phyloP scores from a whole-genome alignment of 31 red algal species.

The Odonthalia washingtoniensis region DNA sequence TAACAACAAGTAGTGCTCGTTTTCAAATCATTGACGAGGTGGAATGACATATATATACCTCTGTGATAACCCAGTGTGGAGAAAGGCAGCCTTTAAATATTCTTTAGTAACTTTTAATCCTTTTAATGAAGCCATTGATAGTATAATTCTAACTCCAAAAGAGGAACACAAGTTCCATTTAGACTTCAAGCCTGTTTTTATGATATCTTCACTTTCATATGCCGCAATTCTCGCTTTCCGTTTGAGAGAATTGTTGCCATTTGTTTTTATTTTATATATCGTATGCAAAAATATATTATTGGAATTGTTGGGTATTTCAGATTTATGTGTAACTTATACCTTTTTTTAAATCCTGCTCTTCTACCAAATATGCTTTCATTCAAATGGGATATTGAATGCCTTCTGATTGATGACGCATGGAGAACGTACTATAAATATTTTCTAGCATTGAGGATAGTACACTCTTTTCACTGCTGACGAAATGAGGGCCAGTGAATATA shows the following conservation, averaged over 20 bases:
- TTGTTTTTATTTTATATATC: no score
- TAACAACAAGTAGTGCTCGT: background rate
- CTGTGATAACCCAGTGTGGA: background rate
- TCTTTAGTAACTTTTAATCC: constrained; percentile 15
- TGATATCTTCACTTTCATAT: constrained; percentile 41
- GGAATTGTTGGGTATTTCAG: background rate
- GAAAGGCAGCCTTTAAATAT: constrained; percentile 36
- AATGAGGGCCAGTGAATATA: no score
- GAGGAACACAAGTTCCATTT: constrained; percentile 18
- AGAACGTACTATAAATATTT: no score
- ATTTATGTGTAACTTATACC: background rate
- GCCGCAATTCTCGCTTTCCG: constrained; percentile 1
- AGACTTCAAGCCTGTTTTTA: constrained; percentile 19
- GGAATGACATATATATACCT: constrained; percentile 28
- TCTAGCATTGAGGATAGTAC: no score
- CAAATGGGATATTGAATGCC: background rate
- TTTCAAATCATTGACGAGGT: background rate
- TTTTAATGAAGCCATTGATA: constrained; percentile 26
- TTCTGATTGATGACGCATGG: no score
- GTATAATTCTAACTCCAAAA: constrained; percentile 33
- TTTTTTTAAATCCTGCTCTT: background rate
- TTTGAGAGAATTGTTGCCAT: no score
- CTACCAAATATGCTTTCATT: background rate
- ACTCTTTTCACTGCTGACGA: no score
- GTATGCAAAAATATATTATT: no score